Conservation (phyloP, 208 protist genomes). For the Crithidia fasciculata region DNA sequence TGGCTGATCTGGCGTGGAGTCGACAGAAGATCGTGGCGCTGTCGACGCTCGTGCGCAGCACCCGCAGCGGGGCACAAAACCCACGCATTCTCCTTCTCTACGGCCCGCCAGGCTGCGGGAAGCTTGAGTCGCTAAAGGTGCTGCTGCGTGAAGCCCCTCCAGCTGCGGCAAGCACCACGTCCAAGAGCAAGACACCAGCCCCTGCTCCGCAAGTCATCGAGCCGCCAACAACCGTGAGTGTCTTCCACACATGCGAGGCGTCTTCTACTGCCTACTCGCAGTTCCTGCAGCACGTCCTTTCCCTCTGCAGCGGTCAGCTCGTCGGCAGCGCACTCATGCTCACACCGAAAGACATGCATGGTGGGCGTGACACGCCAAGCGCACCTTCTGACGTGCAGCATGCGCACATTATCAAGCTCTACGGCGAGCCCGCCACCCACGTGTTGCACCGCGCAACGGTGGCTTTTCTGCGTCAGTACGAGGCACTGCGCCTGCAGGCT, state of each 20-base stretch:
- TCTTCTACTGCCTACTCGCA: conserved; percentile 32
- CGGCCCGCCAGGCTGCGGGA: conserved; percentile 79
- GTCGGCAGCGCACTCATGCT: conserved; percentile 18
- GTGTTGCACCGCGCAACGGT: conserved; percentile 48
- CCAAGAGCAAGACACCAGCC: neutral
- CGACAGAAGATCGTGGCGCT: conserved; percentile 68
- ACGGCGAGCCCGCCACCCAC: conserved; percentile 63
- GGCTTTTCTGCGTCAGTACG: conserved; percentile 68
- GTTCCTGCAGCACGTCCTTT: conserved; percentile 29
- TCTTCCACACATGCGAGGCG: conserved; percentile 46
- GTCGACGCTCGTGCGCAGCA: conserved; percentile 27
- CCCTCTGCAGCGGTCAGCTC: conserved; percentile 31
- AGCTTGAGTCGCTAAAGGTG: conserved; percentile 64
- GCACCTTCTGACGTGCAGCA: conserved; percentile 7
- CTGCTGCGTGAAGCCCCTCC: conserved; percentile 39
- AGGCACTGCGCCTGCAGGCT: conserved; percentile 20
- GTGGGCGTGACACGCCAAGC: neutral
- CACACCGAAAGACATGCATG: neutral
- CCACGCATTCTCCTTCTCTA: conserved; percentile 69
- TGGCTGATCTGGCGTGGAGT: conserved; percentile 72
- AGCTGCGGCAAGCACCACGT: neutral
- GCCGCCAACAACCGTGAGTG: conserved; percentile 7
- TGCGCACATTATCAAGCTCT: conserved; percentile 65
- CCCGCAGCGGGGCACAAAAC: neutral
- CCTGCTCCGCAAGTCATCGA: neutral